Evolutionary conservation across 805 yeast genomes (phyloP).

Genomic region (baker's yeast (Saccharomyces cerevisiae)): DNA sequence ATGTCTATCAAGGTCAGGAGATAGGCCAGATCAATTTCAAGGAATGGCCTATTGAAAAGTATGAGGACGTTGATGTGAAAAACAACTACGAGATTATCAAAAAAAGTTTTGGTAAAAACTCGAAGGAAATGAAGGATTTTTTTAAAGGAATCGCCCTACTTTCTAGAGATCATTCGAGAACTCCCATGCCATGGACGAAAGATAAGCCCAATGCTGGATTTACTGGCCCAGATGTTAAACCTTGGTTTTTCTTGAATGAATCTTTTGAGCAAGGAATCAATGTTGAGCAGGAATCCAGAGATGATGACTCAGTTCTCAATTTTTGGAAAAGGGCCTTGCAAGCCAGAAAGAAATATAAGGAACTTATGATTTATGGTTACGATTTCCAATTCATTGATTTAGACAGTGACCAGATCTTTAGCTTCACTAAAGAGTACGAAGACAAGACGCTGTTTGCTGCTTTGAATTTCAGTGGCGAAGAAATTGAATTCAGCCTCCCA

Average conservation of each 20-base stretch:
- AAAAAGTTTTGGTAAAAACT: neutral
- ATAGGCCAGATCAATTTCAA: slow-evolving; percentile 45
- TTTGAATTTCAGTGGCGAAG: slow-evolving; percentile 35
- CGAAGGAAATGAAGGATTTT: slow-evolving; percentile 21
- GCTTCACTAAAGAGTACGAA: slow-evolving; percentile 33
- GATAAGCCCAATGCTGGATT: slow-evolving; percentile 36
- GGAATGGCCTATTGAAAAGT: slow-evolving; percentile 41
- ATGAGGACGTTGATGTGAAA: slow-evolving; percentile 50
- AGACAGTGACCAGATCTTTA: slow-evolving; percentile 35
- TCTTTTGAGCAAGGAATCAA: slow-evolving; percentile 33
- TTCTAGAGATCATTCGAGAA: slow-evolving; percentile 44
- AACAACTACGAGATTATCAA: slow-evolving; percentile 32
- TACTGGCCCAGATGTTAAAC: slow-evolving; percentile 31
- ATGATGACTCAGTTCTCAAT: slow-evolving; percentile 37
- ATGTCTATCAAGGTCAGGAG: slow-evolving; percentile 33
- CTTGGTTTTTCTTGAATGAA: slow-evolving; percentile 32
- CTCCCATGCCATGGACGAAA: slow-evolving; percentile 46
- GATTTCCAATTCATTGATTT: slow-evolving; percentile 36
- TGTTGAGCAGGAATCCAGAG: slow-evolving; percentile 38
- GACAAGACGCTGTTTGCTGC: slow-evolving; percentile 32
- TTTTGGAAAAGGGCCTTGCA: slow-evolving; percentile 39
- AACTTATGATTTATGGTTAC: slow-evolving; percentile 38
- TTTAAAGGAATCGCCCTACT: slow-evolving; percentile 29
- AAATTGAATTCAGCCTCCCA: slow-evolving; percentile 27
- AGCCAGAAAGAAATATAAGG: slow-evolving; percentile 37